These are phyloP conservation scores for Phoma sp. DNA, from an alignment of 2,329 filamentous ascomycete genomes.

Conservation along the genomic window DNA sequence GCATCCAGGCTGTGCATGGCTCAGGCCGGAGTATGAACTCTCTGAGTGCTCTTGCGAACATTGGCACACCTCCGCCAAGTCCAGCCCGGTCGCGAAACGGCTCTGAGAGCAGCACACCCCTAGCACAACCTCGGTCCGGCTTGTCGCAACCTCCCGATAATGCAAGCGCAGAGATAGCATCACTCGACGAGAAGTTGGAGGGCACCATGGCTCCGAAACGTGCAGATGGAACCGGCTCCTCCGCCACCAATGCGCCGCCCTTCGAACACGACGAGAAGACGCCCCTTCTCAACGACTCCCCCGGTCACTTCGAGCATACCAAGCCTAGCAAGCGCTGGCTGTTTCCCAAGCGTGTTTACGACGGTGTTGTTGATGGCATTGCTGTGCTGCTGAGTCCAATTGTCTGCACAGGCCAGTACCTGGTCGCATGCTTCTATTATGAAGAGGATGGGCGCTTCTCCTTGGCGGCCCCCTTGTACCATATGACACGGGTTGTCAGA, in stretches of 20 bases:
- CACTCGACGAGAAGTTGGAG: slow-evolving; percentile 36
- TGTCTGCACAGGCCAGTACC: slow-evolving; percentile 79
- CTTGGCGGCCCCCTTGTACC: slow-evolving; percentile 75
- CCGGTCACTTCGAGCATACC: slow-evolving; percentile 43
- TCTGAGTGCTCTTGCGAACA: slow-evolving; percentile 88
- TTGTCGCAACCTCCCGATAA: slow-evolving; percentile 37
- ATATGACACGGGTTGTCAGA: slow-evolving; percentile 61
- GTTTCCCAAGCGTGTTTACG: slow-evolving; percentile 73
- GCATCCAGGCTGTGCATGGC: slow-evolving; percentile 50
- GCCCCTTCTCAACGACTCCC: slow-evolving; percentile 63
- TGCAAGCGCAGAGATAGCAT: slow-evolving; percentile 41
- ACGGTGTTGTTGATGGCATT: slow-evolving; percentile 76
- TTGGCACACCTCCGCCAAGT: slow-evolving; percentile 63
- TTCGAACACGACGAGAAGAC: slow-evolving; percentile 69
- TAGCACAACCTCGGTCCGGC: slow-evolving; percentile 35
- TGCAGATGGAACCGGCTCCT: slow-evolving; percentile 25
- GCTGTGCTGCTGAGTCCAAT: slow-evolving; percentile 81
- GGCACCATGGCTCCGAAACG: slow-evolving; percentile 38
- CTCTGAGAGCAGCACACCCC: slow-evolving; percentile 58
- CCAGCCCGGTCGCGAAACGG: slow-evolving; percentile 62
- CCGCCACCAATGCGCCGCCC: slow-evolving; percentile 38
- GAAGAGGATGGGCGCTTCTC: slow-evolving; percentile 81
- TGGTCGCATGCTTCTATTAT: slow-evolving; percentile 85
- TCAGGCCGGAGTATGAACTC: slow-evolving; percentile 83
- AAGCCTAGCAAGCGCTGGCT: slow-evolving; percentile 53